These are phyloP conservation scores for Fusarium secorum DNA, from an alignment of 2,329 filamentous ascomycete species.

Conservation along the genomic window DNA sequence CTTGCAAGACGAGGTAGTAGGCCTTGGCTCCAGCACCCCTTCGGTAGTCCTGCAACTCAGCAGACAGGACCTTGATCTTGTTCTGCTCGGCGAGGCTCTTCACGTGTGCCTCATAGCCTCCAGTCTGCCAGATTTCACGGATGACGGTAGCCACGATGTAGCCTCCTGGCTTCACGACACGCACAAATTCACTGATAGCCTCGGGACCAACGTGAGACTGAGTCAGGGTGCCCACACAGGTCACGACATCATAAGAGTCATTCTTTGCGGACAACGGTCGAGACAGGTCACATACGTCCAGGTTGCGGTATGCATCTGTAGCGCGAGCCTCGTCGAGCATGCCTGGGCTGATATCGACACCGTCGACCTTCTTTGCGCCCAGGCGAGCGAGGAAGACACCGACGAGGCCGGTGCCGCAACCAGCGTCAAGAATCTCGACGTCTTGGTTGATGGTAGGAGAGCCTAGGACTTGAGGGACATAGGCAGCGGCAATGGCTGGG, in stretches of 20 bases:
- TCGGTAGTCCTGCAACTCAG: constrained; percentile 46
- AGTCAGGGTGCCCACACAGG: constrained; percentile 64
- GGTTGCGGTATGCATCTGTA: constrained; percentile 55
- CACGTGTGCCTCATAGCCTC: constrained; percentile 57
- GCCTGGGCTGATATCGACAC: constrained; percentile 59
- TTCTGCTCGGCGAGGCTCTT: constrained; percentile 38
- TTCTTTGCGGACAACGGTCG: constrained; percentile 50
- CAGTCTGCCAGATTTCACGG: constrained; percentile 57
- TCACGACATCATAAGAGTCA: constrained; percentile 57
- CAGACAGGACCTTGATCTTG: constrained; percentile 42
- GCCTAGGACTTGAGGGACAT: constrained; percentile 45
- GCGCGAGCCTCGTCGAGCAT: constrained; percentile 62
- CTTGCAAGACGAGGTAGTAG: constrained; percentile 45
- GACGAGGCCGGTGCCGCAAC: constrained; percentile 64
- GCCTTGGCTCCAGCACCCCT: constrained; percentile 44
- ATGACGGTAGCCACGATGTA: constrained; percentile 61
- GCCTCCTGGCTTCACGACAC: constrained; percentile 56
- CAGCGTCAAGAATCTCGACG: constrained; percentile 58
- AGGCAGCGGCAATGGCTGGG: constrained; percentile 49
- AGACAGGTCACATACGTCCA: constrained; percentile 57
- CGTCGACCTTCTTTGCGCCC: constrained; percentile 57
- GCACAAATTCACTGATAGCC: constrained; percentile 58
- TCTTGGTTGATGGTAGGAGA: constrained; percentile 33
- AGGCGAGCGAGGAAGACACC: constrained; percentile 55
- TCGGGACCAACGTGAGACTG: constrained; percentile 62